Percentiles rank a stretch among this genome's conserved stretches.
These are phyloP conservation scores for Aspergillus puulaauensis DNA, from an alignment of 2,329 filamentous ascomycete species.

Conservation along the genomic window DNA sequence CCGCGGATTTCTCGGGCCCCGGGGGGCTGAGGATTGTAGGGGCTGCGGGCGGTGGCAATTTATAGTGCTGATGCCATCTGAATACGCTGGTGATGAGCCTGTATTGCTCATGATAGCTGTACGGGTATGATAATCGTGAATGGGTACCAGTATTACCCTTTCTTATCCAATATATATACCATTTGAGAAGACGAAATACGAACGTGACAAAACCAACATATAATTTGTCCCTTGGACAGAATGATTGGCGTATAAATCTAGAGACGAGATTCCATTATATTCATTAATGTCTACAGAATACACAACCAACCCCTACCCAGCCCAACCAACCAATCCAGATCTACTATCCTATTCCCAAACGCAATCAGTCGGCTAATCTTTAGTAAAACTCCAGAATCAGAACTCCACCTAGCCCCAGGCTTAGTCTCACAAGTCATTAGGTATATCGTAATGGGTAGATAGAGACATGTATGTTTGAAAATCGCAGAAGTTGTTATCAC, in stretches of 20 bases:
- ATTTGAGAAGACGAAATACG: background rate
- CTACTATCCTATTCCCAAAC: background rate
- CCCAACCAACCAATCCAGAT: background rate
- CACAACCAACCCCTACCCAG: background rate
- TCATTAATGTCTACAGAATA: background rate
- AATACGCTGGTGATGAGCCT: background rate
- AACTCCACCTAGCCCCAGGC: constrained; percentile 1
- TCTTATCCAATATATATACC: background rate
- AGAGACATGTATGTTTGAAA: background rate
- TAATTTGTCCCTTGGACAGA: background rate
- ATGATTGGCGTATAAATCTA: background rate
- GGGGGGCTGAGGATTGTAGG: constrained; percentile 50
- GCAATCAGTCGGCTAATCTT: background rate
- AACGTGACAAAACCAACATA: background rate
- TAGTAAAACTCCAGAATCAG: background rate
- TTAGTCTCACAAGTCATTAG: background rate
- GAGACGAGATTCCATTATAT: constrained; percentile 5
- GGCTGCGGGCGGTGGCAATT: constrained; percentile 42
- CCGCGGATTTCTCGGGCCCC: constrained; percentile 40
- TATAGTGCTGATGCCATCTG: constrained; percentile 17
- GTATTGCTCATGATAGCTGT: background rate
- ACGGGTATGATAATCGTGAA: too few species aligned
- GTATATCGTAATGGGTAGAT: background rate
- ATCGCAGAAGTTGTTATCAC: too few species aligned
- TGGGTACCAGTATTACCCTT: background rate